Conservation (phyloP, 257 asterid genomes). For the Anisodus tanguticus region DNA sequence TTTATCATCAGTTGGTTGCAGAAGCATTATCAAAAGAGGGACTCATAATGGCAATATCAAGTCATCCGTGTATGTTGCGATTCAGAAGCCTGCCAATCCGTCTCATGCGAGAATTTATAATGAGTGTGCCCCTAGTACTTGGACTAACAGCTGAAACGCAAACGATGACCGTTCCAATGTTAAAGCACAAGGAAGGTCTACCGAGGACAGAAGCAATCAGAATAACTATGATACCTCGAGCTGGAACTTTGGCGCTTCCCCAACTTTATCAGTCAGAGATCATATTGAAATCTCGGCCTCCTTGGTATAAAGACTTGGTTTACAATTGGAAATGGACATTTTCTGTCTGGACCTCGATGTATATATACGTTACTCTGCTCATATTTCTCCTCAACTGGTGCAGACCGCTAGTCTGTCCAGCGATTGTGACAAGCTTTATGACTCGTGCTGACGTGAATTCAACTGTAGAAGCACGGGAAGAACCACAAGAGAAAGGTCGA, state of each 20-base stretch:
- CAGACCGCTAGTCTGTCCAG: conserved; percentile 60
- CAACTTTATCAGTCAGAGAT: conserved; percentile 69
- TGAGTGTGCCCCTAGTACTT: conserved; percentile 67
- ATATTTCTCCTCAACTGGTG: conserved; percentile 45
- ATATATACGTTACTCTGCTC: conserved; percentile 49
- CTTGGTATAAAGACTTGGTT: conserved; percentile 63
- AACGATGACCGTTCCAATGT: conserved; percentile 47
- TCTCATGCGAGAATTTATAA: conserved; percentile 50
- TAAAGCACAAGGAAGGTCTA: conserved; percentile 64
- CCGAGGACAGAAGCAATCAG: conserved; percentile 57
- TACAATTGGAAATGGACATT: conserved; percentile 74
- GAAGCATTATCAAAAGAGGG: conserved; percentile 61
- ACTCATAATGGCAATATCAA: conserved; percentile 49
- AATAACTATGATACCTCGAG: conserved; percentile 61
- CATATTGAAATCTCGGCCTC: conserved; percentile 54
- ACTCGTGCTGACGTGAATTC: not conserved
- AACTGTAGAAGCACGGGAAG: conserved; percentile 24
- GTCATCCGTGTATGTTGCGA: conserved; percentile 71
- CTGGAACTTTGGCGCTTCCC: conserved; percentile 63
- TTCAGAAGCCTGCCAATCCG: conserved; percentile 80
- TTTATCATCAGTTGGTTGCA: conserved; percentile 58
- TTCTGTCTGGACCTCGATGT: conserved; percentile 67
- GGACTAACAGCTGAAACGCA: conserved; percentile 69
- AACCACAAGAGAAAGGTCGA: conserved; percentile 27
- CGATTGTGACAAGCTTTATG: conserved; percentile 10